These are phyloP conservation scores for Basipetospora sp. DNA, from an alignment of 2,329 filamentous ascomycete genomes.

Conservation along the genomic window DNA sequence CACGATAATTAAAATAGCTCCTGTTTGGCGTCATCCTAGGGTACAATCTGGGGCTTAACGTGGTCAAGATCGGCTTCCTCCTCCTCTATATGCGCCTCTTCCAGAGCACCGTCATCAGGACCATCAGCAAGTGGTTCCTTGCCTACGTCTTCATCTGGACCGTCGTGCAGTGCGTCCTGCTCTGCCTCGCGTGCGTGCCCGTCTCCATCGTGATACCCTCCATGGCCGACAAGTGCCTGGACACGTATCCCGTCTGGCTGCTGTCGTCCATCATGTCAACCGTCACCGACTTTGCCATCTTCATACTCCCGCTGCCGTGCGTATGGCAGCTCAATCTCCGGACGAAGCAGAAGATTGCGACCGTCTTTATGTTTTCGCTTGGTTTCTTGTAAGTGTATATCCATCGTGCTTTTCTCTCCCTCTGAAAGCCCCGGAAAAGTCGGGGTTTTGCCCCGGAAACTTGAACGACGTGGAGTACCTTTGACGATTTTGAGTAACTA, in stretches of 20 bases:
- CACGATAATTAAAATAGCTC: constrained; percentile 10
- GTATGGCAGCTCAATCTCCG: constrained; percentile 14
- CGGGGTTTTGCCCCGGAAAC: too few relatives aligned
- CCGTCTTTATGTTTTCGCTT: constrained; percentile 15
- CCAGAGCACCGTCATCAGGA: constrained; percentile 9
- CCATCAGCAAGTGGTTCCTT: constrained; percentile 15
- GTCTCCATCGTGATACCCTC: constrained; percentile 13
- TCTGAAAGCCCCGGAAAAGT: too few relatives aligned
- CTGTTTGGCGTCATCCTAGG: constrained; percentile 13
- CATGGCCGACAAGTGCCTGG: constrained; percentile 13
- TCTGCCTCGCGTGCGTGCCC: constrained; percentile 16
- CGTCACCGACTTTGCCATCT: constrained; percentile 16
- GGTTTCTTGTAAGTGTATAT: constrained; percentile 16
- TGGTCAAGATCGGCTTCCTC: constrained; percentile 17
- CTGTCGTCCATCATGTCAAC: constrained; percentile 16
- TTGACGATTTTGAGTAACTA: constrained; percentile 1
- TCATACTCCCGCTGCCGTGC: constrained; percentile 14
- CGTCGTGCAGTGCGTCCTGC: constrained; percentile 12
- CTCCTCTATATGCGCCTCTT: constrained; percentile 19
- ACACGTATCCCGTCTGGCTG: constrained; percentile 17
- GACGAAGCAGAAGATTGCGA: constrained; percentile 13
- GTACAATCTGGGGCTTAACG: constrained; percentile 18
- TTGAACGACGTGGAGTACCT: too few relatives aligned
- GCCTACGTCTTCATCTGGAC: constrained; percentile 15
- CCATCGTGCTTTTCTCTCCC: too few relatives aligned